phyloP scores from a whole-genome alignment of 2,329 filamentous ascomycete species.

The Elsinoe necatrix region DNA sequence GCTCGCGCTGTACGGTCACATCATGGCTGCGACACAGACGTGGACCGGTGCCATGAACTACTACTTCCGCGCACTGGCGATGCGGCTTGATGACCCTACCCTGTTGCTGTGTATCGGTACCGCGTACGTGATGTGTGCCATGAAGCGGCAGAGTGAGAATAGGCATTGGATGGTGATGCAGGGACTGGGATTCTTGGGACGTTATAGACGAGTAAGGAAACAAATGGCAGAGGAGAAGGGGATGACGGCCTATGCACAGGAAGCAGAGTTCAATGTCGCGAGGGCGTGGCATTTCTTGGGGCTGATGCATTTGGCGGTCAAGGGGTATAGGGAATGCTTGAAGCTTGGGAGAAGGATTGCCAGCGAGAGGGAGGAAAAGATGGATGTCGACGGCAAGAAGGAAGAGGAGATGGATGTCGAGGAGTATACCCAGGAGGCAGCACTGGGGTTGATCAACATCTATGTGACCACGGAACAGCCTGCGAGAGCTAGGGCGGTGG shows the following conservation, averaged over 20 bases:
- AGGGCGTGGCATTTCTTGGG: conserved; percentile 69
- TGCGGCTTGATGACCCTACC: conserved; percentile 68
- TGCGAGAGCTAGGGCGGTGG: conserved; percentile 47
- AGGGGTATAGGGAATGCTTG: conserved; percentile 59
- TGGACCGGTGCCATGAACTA: conserved; percentile 82
- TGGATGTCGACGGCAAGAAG: conserved; percentile 33
- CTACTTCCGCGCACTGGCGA: conserved; percentile 58
- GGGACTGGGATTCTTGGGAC: conserved; percentile 69
- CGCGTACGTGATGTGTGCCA: conserved; percentile 76
- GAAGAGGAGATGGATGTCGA: conserved; percentile 15
- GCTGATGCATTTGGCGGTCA: conserved; percentile 61
- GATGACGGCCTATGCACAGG: conserved; percentile 49
- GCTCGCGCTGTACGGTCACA: conserved; percentile 82
- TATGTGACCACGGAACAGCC: conserved; percentile 16
- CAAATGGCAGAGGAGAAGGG: conserved; percentile 25
- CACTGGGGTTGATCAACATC: conserved; percentile 14
- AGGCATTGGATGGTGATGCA: conserved; percentile 80
- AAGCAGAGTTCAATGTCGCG: conserved; percentile 75
- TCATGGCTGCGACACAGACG: conserved; percentile 73
- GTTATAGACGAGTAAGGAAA: conserved; percentile 49
- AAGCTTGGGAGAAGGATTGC: conserved; percentile 41
- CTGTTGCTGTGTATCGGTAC: conserved; percentile 75
- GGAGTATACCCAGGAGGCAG: conserved; percentile 17
- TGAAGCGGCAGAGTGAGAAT: conserved; percentile 86
- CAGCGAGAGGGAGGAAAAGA: conserved; percentile 29